Conservation (phyloP, 2,329 filamentous ascomycete genomes). For the Colletotrichum salicis region DNA sequence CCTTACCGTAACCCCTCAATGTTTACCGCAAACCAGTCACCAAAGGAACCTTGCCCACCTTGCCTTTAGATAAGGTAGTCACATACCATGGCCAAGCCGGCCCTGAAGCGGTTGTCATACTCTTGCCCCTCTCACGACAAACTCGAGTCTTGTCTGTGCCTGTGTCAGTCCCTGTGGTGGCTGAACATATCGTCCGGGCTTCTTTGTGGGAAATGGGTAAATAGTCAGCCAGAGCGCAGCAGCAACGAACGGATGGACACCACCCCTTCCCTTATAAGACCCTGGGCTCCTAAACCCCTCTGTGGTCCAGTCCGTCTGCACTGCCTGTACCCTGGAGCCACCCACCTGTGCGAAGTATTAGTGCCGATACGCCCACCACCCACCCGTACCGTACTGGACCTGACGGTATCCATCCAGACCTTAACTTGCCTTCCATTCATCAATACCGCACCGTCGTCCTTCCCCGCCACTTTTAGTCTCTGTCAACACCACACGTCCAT, state of each 20-base stretch:
- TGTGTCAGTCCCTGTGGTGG: constrained; percentile 5
- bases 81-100: background rate
- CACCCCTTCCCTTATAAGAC: constrained; percentile 1
- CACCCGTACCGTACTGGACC: background rate
- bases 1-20: background rate
- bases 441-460: constrained; percentile 17
- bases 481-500: constrained; percentile 11
- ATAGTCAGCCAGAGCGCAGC: constrained; percentile 8
- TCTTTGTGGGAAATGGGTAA: background rate
- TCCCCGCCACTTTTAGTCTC: constrained; percentile 7
- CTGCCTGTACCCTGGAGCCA: constrained; percentile 1
- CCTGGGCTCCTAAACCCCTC: constrained; percentile 2
- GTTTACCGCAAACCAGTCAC: background rate
- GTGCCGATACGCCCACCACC: constrained; percentile 10
- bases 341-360: background rate
- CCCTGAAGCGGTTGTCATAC: background rate
- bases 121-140: background rate
- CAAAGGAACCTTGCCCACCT: background rate
- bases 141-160: constrained; percentile 9
- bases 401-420: constrained; percentile 7
- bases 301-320: background rate
- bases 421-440: background rate
- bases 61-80: background rate
- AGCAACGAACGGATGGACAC: constrained; percentile 1
- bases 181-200: constrained; percentile 1